Evolutionary conservation across 495 filamentous ascomycete species (phyloP).

Genomic region (Trichoderma asperelloides): DNA sequence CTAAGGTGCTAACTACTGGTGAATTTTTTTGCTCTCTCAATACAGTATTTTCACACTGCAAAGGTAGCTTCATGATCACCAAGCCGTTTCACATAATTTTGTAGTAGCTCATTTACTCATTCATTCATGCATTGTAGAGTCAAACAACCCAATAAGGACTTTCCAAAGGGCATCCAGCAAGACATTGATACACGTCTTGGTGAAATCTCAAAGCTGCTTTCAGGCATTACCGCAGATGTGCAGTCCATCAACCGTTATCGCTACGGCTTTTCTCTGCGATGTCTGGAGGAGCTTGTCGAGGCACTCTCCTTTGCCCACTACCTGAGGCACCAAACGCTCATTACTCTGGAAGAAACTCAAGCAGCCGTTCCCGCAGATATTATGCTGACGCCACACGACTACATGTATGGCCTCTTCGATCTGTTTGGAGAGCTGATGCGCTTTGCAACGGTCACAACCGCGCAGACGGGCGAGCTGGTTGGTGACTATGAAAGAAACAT

Average conservation of each 20-base stretch:
- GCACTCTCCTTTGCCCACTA: conserved; percentile 80
- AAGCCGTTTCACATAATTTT: conserved; percentile 35
- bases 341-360: conserved; percentile 52
- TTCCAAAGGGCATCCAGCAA: conserved; percentile 56
- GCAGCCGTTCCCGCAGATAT: conserved; percentile 45
- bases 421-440: conserved; percentile 92
- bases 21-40: not conserved
- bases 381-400: conserved; percentile 68
- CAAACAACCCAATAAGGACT: conserved; percentile 50
- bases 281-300: conserved; percentile 89
- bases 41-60: conserved; percentile 86
- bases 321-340: conserved; percentile 63
- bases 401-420: conserved; percentile 86
- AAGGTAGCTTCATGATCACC: conserved; percentile 56
- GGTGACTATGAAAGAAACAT: conserved; percentile 42
- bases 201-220: conserved; percentile 61
- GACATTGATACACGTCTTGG: conserved; percentile 54
- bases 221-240: conserved; percentile 60
- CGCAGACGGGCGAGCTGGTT: conserved; percentile 50
- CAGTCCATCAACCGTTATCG: conserved; percentile 69
- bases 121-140: conserved; percentile 52
- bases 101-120: conserved; percentile 48
- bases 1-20: conserved; percentile 8
- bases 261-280: conserved; percentile 78
- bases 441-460: conserved; percentile 77